Evolutionary conservation across 208 protist genomes (phyloP).

Genomic region (Wallacemonas rigidus): DNA sequence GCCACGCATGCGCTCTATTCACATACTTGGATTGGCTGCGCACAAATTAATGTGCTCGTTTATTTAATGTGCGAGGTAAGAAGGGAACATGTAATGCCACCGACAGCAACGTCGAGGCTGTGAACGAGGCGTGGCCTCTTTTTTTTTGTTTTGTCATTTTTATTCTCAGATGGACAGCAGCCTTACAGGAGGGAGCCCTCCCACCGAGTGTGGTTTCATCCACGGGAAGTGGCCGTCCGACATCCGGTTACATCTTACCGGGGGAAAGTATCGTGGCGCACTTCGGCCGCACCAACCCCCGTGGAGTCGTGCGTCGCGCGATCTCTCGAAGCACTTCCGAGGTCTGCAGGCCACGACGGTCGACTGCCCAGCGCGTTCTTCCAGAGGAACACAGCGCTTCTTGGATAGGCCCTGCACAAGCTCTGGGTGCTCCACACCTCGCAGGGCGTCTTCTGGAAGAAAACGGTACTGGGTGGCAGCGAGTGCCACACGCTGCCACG

Average conservation of each 20-base stretch:
- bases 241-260: neutral
- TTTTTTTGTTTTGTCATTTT: no score
- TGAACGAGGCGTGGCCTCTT: no score
- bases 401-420: neutral
- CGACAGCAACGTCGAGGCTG: no score
- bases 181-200: no score
- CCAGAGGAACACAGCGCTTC: slow-evolving; percentile 10
- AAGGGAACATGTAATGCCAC: no score
- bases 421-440: neutral
- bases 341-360: neutral
- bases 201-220: no score
- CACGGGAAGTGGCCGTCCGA: no score
- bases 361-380: slow-evolving; percentile 14
- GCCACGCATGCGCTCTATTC: no score
- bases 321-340: neutral
- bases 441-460: neutral
- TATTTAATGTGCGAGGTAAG: no score
- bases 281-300: neutral
- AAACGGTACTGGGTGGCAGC: neutral
- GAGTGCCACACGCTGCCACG: neutral
- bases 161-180: no score
- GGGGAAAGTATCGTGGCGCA: neutral
- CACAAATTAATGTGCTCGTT: no score
- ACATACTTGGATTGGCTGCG: no score
- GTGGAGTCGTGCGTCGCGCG: neutral